These are phyloP conservation scores for Tuber magnatum DNA, from an alignment of 495 filamentous ascomycete genomes.

Conservation along the genomic window DNA sequence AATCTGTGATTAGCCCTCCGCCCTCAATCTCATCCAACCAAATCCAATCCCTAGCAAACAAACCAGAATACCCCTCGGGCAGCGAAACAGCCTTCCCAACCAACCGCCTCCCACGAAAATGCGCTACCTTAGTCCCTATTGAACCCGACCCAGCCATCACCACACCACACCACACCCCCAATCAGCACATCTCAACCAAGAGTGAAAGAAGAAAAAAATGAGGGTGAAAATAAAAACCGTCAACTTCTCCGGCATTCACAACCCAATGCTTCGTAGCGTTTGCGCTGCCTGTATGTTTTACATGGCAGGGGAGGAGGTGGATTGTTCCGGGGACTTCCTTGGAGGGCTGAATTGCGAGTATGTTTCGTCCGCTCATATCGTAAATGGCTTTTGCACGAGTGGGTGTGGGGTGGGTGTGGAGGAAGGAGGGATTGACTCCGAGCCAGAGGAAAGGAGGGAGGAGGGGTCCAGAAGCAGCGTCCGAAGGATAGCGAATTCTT, in stretches of 20 bases:
- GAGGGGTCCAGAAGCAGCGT: not conserved
- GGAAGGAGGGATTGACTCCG: not conserved
- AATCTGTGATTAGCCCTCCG: conserved; percentile 5
- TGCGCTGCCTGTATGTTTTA: conserved; percentile 70
- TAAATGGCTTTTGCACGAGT: not conserved
- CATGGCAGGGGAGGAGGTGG: conserved; percentile 75
- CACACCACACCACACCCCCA: not conserved
- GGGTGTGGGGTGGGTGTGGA: not conserved
- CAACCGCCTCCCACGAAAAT: conserved; percentile 79
- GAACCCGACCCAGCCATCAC: conserved; percentile 26
- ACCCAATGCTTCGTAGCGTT: conserved; percentile 67
- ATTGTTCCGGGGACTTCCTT: conserved; percentile 45
- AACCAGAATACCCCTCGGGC: conserved; percentile 69
- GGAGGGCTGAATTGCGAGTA: not conserved
- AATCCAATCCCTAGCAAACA: conserved; percentile 10
- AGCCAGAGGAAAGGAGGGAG: not conserved
- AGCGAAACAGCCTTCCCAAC: conserved; percentile 59
- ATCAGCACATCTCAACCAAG: conserved; percentile 6
- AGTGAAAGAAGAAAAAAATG: not conserved
- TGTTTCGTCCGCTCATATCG: not conserved
- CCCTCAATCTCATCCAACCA: conserved; percentile 1
- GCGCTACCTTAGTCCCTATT: conserved; percentile 51
- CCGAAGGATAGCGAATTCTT: not conserved
- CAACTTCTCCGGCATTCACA: conserved; percentile 42
- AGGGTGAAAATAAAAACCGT: conserved; percentile 13